Evolutionary conservation across 2,329 filamentous ascomycete genomes (phyloP), one percentile per base, ranked within the genome.

Genomic region (Dothideomycetes sp.): DNA sequence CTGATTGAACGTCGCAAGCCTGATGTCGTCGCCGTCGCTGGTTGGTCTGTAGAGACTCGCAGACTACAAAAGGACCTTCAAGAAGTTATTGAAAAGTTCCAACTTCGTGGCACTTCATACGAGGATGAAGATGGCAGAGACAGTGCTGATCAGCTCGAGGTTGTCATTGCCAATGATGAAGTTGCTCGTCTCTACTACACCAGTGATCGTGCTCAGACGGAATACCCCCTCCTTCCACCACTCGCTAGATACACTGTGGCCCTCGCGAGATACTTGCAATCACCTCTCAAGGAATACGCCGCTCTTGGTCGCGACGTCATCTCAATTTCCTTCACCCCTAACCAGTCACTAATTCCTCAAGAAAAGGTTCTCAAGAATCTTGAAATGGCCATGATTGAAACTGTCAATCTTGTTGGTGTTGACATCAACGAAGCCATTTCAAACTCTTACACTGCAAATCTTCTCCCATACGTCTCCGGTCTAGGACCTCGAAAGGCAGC

Each of bases 371-470:
- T 81, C 46, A 87, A 84, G 57, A 78, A 86, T 44, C 72, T 98
- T 12, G 91, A 98, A 54, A 93, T 84, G n/a, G 86, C 89, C 33
- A 84, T 98, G 77, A 89, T 98, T 9, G 91, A 98, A 57, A 94
- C 94, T 73, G 91, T 98, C 50, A 98, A 98, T 58, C 77, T 98
- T 32, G 87, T 88, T 34, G 91, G 91, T 55, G 85, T 98, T 29
- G 85, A 96, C 52, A 82, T 98, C 55, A 94, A 95, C 52, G 88
- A 95, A 49, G 87, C 88, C 11, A 79, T 94, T 41, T 72, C 71
- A 31, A 85, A 95, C 58, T 57, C 77, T 1, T 86, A 91, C 53
- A 82, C 84, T 7, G 86, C 87, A 11, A 91, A 89, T 48, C 72
- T 98, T 2, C 70, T 98, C 29, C 88, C 88, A 3, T 98, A 88